Evolutionary conservation across 177 flowering plant genomes (phyloP).

Genomic region (Vitis hybrid): DNA sequence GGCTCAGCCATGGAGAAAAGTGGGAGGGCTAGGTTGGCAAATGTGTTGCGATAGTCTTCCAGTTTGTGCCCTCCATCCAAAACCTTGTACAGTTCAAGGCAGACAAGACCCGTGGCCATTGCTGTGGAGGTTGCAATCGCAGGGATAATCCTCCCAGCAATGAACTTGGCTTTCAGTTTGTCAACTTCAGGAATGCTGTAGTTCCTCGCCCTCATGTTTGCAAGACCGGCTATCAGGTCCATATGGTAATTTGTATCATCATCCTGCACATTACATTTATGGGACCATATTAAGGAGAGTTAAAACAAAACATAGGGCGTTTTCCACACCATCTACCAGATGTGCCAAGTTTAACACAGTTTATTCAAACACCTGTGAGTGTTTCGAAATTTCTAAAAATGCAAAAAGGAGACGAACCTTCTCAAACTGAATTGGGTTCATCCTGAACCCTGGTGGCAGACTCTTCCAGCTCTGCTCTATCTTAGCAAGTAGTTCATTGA

Average conservation of each 20-base stretch:
- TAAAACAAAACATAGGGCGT: too few species aligned
- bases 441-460: conserved; percentile 57
- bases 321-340: too few species aligned
- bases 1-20: conserved; percentile 93
- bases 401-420: conserved; percentile 43
- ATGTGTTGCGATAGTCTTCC: conserved; percentile 88
- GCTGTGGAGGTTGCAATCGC: conserved; percentile 96
- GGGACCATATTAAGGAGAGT: too few species aligned
- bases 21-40: conserved; percentile 88
- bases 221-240: conserved; percentile 90
- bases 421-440: conserved; percentile 89
- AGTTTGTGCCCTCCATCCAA: conserved; percentile 69
- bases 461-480: conserved; percentile 47
- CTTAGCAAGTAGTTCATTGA: conserved; percentile 50
- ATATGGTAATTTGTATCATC: conserved; percentile 91
- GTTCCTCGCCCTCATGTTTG: conserved; percentile 95
- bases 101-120: conserved; percentile 92
- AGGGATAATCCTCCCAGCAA: conserved; percentile 94
- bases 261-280: conserved; percentile 48
- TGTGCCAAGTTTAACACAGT: too few species aligned
- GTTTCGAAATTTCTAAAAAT: background rate
- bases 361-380: background rate
- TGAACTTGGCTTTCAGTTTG: conserved; percentile 90
- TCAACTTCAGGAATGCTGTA: conserved; percentile 94
- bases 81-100: conserved; percentile 92